Percentiles rank a stretch among this genome's conserved stretches.
Conservation (phyloP, 352 stramenopile species). For the Thraustotheca clavata region DNA sequence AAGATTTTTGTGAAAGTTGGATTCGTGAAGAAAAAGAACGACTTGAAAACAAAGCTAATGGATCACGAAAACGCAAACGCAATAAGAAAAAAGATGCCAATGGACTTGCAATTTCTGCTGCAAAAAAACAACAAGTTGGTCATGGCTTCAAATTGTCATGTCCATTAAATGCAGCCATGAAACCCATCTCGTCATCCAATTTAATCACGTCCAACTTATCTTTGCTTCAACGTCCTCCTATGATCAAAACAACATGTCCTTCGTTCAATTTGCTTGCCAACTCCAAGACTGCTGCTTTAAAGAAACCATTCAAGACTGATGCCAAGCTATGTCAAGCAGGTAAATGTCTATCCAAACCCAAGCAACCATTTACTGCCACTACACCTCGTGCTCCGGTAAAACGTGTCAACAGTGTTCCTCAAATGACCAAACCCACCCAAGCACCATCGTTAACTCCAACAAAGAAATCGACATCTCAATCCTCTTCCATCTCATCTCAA, state of each 20-base stretch:
- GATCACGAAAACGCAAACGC: constrained; percentile 16
- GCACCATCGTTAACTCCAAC: neutral
- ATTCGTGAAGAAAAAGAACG: constrained; percentile 48
- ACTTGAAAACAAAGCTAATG: constrained; percentile 14
- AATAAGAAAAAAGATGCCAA: constrained; percentile 18
- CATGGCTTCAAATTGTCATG: neutral
- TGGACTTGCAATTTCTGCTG: neutral
- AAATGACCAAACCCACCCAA: constrained; percentile 2
- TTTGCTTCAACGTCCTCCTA: neutral
- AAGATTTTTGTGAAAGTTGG: constrained; percentile 58
- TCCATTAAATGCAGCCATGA: neutral
- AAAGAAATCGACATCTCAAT: neutral
- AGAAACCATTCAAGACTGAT: neutral
- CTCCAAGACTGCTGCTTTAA: neutral
- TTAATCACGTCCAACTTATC: neutral
- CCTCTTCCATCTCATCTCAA: neutral
- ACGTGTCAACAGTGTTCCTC: neutral
- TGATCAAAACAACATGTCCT: neutral
- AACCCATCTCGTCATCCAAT: neutral
- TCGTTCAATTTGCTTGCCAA: neutral
- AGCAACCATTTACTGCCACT: neutral
- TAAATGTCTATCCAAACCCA: neutral
- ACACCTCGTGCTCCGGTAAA: neutral
- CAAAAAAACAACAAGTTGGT: neutral
- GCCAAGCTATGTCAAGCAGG: neutral